Conservation (phyloP, 345 rosid species). For the Lumnitzera littorea region DNA sequence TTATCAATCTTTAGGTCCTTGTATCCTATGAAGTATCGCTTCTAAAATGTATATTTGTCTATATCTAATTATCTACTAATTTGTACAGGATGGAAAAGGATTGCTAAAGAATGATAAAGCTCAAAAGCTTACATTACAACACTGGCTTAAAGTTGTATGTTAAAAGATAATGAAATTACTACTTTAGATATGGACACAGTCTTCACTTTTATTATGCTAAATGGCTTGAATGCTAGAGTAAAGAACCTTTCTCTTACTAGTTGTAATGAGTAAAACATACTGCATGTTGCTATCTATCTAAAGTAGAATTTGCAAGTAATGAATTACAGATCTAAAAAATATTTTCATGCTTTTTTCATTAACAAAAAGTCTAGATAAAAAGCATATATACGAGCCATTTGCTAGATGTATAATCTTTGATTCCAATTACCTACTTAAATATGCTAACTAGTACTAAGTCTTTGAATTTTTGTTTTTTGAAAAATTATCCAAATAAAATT, state of each 20-base stretch:
- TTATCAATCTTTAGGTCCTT: too few species aligned
- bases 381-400: too few species aligned
- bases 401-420: too few species aligned
- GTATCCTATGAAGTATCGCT: too few species aligned
- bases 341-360: too few species aligned
- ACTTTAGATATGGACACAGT: constrained; percentile 68
- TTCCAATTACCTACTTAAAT: too few species aligned
- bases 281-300: constrained; percentile 1
- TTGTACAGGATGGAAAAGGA: constrained; percentile 77
- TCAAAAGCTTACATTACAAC: constrained; percentile 70
- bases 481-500: too few species aligned
- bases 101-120: constrained; percentile 84
- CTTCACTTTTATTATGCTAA: constrained; percentile 68
- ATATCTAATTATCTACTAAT: background rate
- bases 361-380: too few species aligned
- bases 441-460: too few species aligned
- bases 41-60: background rate
- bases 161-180: background rate
- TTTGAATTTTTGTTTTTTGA: too few species aligned
- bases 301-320: constrained; percentile 10
- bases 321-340: background rate
- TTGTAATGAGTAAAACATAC: constrained; percentile 19
- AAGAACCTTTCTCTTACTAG: constrained; percentile 99
- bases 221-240: constrained; percentile 76
- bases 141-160: constrained; percentile 99